phyloP scores from a whole-genome alignment of 1,139 yeast species.

The Casaregolazyma lundiana region DNA sequence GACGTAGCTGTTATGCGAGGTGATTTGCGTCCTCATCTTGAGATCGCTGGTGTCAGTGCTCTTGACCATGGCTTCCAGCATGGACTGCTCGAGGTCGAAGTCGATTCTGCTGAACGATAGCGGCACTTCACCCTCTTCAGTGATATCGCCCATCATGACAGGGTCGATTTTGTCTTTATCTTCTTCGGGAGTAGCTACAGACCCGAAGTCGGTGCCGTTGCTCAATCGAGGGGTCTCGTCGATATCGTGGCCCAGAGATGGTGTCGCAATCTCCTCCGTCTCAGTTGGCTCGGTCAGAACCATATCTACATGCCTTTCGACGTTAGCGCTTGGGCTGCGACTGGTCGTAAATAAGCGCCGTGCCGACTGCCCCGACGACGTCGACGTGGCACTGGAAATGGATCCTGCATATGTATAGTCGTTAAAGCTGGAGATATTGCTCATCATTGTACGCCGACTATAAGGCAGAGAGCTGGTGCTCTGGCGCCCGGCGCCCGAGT shows the following conservation, averaged over 20 bases:
- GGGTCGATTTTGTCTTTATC: no score
- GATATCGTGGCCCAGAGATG: not conserved
- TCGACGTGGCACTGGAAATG: not conserved
- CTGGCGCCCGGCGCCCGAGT: not conserved
- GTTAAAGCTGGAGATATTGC: not conserved
- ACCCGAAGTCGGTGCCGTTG: slow-evolving; percentile 1
- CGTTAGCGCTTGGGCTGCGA: not conserved
- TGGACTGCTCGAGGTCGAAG: slow-evolving; percentile 5
- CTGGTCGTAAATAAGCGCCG: not conserved
- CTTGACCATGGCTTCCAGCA: slow-evolving; percentile 7
- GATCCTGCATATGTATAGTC: not conserved
- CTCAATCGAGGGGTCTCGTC: slow-evolving; percentile 2
- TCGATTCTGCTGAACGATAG: slow-evolving; percentile 1
- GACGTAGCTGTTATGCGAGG: not conserved
- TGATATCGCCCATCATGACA: not conserved
- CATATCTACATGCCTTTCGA: no score
- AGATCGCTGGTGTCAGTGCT: slow-evolving; percentile 3
- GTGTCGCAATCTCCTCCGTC: not conserved
- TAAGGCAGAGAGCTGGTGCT: not conserved
- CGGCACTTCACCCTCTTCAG: not conserved
- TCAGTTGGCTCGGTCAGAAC: slow-evolving; percentile 2
- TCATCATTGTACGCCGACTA: not conserved
- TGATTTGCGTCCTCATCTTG: not conserved
- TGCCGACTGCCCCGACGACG: not conserved
- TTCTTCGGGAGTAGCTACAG: slow-evolving; percentile 1